A percentile compares a stretch with the other conserved stretches of the same genome.
Conservation (phyloP, 306 rosid species). For the Lathyrus aphaca region DNA sequence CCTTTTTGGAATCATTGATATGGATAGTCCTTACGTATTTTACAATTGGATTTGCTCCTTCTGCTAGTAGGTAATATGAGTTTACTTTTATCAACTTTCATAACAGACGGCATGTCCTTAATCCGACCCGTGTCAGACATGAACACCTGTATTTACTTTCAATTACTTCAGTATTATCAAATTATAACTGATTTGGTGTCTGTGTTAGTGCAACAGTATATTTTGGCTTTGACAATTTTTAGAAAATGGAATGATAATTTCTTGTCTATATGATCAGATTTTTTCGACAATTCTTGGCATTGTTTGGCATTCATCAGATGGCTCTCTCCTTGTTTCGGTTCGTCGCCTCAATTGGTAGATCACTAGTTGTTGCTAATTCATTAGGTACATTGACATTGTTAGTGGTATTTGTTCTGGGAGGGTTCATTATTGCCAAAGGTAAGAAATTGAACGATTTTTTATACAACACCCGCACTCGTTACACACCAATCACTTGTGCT, state of each 20-base stretch:
- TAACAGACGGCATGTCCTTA: neutral
- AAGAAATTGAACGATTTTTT: slow-evolving; percentile 19
- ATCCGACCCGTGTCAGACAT: neutral
- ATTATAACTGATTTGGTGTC: neutral
- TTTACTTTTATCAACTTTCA: neutral
- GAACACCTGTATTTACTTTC: neutral
- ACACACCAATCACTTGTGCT: neutral
- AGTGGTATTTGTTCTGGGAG: slow-evolving; percentile 60
- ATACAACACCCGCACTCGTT: neutral
- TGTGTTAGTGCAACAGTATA: neutral
- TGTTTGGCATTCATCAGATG: slow-evolving; percentile 65
- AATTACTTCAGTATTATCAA: neutral
- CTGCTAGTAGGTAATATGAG: slow-evolving; percentile 63
- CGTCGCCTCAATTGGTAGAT: slow-evolving; percentile 62
- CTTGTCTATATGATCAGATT: slow-evolving; percentile 47
- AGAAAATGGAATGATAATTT: neutral
- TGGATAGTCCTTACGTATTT: slow-evolving; percentile 76
- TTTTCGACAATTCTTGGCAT: slow-evolving; percentile 55
- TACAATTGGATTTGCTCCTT: slow-evolving; percentile 82
- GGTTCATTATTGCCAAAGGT: slow-evolving; percentile 62
- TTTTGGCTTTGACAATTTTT: slow-evolving; percentile 2
- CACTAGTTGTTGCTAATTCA: slow-evolving; percentile 52
- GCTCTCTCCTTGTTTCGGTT: slow-evolving; percentile 63
- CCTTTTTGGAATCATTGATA: slow-evolving; percentile 63
- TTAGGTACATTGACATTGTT: slow-evolving; percentile 51